Evolutionary conservation across 2,329 filamentous ascomycete species (phyloP).

Genomic region (Verticillium tricorpus): DNA sequence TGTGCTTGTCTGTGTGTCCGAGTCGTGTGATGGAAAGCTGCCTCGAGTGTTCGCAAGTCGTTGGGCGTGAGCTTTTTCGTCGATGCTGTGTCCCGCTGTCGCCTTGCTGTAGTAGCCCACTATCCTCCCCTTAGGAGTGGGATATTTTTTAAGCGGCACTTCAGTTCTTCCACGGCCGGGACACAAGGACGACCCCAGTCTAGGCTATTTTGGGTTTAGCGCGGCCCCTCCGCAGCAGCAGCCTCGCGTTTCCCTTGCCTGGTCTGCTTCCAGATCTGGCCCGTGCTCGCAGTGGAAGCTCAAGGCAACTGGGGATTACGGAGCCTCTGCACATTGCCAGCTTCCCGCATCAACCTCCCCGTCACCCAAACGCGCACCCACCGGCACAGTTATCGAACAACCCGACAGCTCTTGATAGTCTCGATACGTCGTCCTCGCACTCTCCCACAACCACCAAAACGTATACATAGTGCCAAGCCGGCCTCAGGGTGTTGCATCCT

Average conservation of each 20-base stretch:
- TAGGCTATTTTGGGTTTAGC: not conserved
- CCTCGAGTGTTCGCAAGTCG: not conserved
- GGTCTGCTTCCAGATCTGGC: conserved; percentile 4
- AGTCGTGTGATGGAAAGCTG: not conserved
- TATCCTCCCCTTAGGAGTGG: conserved; percentile 16
- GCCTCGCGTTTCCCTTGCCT: conserved; percentile 12
- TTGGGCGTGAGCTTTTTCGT: not conserved
- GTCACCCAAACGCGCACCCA: not conserved
- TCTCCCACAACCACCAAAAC: not conserved
- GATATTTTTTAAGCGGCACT: conserved; percentile 16
- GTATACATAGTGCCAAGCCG: not conserved
- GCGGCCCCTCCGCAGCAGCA: conserved; percentile 4
- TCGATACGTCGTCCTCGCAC: not conserved
- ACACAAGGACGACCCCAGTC: not conserved
- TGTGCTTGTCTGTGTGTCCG: not conserved
- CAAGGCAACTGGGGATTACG: conserved; percentile 21
- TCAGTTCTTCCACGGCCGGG: conserved; percentile 15
- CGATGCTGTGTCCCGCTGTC: conserved; percentile 11
- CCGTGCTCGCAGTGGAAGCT: conserved; percentile 11
- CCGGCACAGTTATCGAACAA: conserved; percentile 4
- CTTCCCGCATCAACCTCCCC: conserved; percentile 13
- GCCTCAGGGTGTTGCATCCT: conserved; percentile 17
- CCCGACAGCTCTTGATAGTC: not conserved
- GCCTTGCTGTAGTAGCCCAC: conserved; percentile 12
- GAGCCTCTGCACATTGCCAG: conserved; percentile 7